A percentile compares a stretch with the other conserved stretches of the same genome.
These are phyloP conservation scores for Hydnomerulius pinastri DNA, from an alignment of 768 basidiomycete genomes.

Conservation along the genomic window DNA sequence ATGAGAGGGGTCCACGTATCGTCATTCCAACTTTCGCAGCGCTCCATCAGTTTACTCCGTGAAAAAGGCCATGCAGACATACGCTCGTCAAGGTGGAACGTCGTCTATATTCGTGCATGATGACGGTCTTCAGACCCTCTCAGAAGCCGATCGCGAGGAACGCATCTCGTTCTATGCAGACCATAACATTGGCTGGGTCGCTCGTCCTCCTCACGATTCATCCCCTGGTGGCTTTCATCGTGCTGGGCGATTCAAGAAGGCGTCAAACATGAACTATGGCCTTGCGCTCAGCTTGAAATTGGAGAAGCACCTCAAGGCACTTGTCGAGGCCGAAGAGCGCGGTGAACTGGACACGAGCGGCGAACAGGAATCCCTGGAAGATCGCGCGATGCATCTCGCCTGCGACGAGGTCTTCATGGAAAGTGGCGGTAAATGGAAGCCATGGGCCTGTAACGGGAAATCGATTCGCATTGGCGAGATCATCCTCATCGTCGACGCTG, in stretches of 20 bases:
- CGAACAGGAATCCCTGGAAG: constrained; percentile 57
- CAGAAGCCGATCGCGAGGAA: constrained; percentile 46
- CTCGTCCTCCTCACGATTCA: constrained; percentile 48
- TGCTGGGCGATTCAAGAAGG: constrained; percentile 90
- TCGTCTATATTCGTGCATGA: constrained; percentile 62
- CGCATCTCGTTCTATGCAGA: constrained; percentile 56
- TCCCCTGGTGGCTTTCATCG: constrained; percentile 33
- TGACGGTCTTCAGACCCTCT: constrained; percentile 56
- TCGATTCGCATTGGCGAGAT: constrained; percentile 77
- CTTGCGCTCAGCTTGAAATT: constrained; percentile 42
- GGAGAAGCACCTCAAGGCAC: constrained; percentile 35
- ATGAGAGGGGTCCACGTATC: not conserved
- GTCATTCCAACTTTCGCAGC: constrained; percentile 31
- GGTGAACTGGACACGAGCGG: constrained; percentile 37
- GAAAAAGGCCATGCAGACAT: constrained; percentile 63
- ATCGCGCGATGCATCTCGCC: constrained; percentile 69
- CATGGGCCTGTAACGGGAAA: constrained; percentile 77
- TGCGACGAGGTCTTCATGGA: constrained; percentile 71
- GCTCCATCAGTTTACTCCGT: constrained; percentile 69
- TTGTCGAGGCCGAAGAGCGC: constrained; percentile 47
- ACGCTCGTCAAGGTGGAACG: constrained; percentile 64
- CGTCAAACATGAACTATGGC: constrained; percentile 88
- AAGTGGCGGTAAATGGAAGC: constrained; percentile 59
- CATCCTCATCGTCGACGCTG: constrained; percentile 83
- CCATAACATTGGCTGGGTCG: constrained; percentile 62